Percentiles rank a stretch among this genome's conserved stretches.
Evolutionary conservation across 2,329 filamentous ascomycete species (phyloP).

Genomic region (Paecilomyces sp.): DNA sequence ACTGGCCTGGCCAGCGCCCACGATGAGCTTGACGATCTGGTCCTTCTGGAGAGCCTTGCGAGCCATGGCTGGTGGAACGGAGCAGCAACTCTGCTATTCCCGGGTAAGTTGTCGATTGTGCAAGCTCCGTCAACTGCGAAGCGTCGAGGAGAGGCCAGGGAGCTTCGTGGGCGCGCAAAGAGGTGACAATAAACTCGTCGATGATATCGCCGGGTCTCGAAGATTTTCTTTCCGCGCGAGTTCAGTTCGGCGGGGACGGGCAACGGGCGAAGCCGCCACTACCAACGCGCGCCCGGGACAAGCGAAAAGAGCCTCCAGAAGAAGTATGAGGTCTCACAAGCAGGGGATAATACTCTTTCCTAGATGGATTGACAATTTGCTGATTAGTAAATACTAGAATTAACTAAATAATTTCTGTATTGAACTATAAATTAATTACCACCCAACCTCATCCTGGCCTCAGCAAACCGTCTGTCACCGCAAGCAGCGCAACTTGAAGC

Average conservation of each 20-base stretch:
- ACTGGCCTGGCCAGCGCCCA: conserved; percentile 89
- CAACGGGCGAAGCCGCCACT: background rate
- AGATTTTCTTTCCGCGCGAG: background rate
- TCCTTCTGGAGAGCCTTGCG: conserved; percentile 49
- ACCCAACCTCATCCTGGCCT: background rate
- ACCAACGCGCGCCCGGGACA: background rate
- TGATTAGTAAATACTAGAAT: too few relatives aligned
- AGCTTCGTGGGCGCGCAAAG: background rate
- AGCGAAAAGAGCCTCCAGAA: background rate
- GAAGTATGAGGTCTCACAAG: background rate
- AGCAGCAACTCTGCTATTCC: background rate
- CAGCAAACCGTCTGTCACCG: background rate
- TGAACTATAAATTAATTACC: background rate
- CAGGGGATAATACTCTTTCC: background rate
- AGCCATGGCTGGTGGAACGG: conserved; percentile 37
- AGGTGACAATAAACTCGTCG: background rate
- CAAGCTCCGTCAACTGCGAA: background rate
- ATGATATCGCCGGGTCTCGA: background rate
- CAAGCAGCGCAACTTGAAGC: background rate
- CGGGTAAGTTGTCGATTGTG: background rate
- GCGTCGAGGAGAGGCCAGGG: background rate
- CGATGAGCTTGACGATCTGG: conserved; percentile 92
- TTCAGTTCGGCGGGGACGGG: background rate
- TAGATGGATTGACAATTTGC: background rate
- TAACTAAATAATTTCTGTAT: too few relatives aligned